Evolutionary conservation across 257 asterid species (phyloP).

Genomic region (Agastache rugosa): DNA sequence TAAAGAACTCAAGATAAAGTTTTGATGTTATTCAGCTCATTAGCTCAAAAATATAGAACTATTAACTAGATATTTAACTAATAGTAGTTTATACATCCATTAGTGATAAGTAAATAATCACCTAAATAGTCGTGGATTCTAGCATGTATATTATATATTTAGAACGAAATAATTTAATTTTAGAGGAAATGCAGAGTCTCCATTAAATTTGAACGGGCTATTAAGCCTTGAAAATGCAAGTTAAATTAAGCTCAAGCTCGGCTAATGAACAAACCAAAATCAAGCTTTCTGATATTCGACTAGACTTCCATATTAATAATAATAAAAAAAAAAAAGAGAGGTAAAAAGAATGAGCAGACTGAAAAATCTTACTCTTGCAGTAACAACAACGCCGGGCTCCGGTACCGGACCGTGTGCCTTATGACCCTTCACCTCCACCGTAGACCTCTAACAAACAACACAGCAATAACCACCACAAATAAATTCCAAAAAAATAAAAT

Average conservation of each 20-base stretch:
- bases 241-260: neutral
- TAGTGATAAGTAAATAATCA: too few relatives aligned
- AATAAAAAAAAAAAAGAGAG: neutral
- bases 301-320: neutral
- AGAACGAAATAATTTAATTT: too few relatives aligned
- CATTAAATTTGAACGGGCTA: neutral
- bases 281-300: neutral
- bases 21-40: neutral
- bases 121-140: too few relatives aligned
- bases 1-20: neutral
- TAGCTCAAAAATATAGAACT: neutral
- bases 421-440: slow-evolving; percentile 84
- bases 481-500: neutral
- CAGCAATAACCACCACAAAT: slow-evolving; percentile 33
- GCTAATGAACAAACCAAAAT: neutral
- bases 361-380: slow-evolving; percentile 71
- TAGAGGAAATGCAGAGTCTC: neutral
- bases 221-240: neutral
- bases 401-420: slow-evolving; percentile 98
- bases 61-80: neutral
- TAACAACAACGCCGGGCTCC: slow-evolving; percentile 75
- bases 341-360: neutral
- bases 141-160: too few relatives aligned
- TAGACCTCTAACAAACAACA: slow-evolving; percentile 60
- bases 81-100: too few relatives aligned